Evolutionary conservation across 768 basidiomycete genomes (phyloP), one percentile per base, ranked within the genome.

Genomic region (Psilocybe cyanescens): DNA sequence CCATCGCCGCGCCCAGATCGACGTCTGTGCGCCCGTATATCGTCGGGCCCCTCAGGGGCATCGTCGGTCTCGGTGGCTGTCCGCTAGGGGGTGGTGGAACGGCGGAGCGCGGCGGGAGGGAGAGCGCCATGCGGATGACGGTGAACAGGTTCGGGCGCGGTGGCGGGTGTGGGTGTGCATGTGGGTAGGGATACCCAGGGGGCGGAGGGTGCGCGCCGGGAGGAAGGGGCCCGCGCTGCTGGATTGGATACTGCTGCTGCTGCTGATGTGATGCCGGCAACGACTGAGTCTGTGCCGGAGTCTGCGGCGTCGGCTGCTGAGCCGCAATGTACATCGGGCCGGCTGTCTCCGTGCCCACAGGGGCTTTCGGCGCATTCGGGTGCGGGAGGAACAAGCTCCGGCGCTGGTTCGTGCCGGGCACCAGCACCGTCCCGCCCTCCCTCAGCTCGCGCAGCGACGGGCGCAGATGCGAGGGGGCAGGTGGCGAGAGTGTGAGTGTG

Each of bases 321-420:
- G 60, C 16, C 8, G 60, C 59, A 53, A 84, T 82, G 69, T 86
- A 89, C 85, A 89, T 84, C 3, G 87, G 87, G 0, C 87, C 87
- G 1, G 74, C 72, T n/a, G 57, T 57, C 37, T 19, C 55, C 2
- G 33, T 35, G 16, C 79, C 75, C n/a, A 63, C 58, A 0, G 80
- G 78, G 8, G 76, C 65, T 61, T 81, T 81, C 0, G 80, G 81
- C 2, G 81, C 81, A 48, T 79, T 79, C 1, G 80, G 81, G 60
- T 83, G 81, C 0, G 80, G 81, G 0, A 80, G 67, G 67, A 82
- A 83, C 3, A 83, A 61, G 24, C 76, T 77, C 17, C 75, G 72
- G 3, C 79, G 73, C 52, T 74, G 72, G n/a, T 70, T 72, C 11
- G 70, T 72, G 49, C 59, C 74, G 29, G 60, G 78, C 37, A 67